Base-by-base conservation (phyloP, 2,329 filamentous ascomycete species). In the Plectosphaerella plurivora region DNA sequence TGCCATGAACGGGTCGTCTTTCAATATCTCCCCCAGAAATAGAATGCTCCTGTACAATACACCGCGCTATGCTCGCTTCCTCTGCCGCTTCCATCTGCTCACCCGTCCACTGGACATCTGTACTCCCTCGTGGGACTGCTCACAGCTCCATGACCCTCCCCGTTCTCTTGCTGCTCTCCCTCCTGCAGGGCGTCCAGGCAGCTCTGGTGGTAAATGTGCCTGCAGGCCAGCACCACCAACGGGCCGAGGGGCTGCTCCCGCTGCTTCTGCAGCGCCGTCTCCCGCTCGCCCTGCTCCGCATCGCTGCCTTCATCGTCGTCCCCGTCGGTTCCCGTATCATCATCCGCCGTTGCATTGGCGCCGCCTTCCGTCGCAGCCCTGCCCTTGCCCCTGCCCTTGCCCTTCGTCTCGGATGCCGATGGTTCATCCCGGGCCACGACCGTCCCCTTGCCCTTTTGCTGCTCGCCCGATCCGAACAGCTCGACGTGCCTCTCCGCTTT, bases 201-300 rank as follows among this genome's bases (percentile, higher is more conserved):
- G 24, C 72, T 74, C 64, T 84, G 77, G 69, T 89, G 86, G 61
- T 87, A 88, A 16, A 88, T 81, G 66, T 89, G 86, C 51, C 86
- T 76, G 65, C 86, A 89, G 20, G 85, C 86, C 60, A 89, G 70
- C 47, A 89, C 79, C 10, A 89, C 82, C 50, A 89, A 65, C 44
- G 83, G 77, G 9, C 84, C 87, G 16, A 87, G 74, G n/a, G 78
- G 71, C 47, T 78, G 79, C 55, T 79, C 68, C 25, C 25, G 45
- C 15, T 48, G 42, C 55, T 63, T 67, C 44, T 56, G 55, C 14
- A 52, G 53, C 14, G 50, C 57, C 9, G 39, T 47, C 35, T 65
- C 57, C 9, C 39, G 46, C 36, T 65, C 66, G 58, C 66, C 62
- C 55, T 58, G 60, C 24, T 54, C 66, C 51, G 63, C 69, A 55